A percentile compares a stretch with the other conserved stretches of the same genome.
Conservation (phyloP, 2,329 filamentous ascomycete genomes). For the Exserohilum rostratum region DNA sequence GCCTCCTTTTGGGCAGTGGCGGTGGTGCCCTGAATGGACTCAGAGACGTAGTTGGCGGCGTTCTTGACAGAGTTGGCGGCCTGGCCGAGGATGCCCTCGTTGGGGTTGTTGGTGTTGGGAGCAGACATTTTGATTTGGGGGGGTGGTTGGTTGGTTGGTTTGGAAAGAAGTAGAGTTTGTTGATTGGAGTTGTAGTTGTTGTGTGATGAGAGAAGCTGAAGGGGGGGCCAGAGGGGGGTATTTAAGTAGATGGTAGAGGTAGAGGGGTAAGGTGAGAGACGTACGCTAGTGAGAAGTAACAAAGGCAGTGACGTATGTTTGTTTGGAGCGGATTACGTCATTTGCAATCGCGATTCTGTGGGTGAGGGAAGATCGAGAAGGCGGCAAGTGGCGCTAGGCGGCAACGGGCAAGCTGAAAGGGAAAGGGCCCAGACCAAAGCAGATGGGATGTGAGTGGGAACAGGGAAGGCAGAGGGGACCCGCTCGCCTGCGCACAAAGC, state of each 20-base stretch:
- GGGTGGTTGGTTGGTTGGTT: constrained; percentile 8
- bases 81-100: constrained; percentile 53
- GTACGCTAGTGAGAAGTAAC: constrained; percentile 7
- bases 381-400: neutral
- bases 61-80: constrained; percentile 54
- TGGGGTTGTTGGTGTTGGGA: constrained; percentile 52
- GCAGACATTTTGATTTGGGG: constrained; percentile 49
- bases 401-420: neutral
- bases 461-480: constrained; percentile 1
- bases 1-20: constrained; percentile 68
- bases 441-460: too few relatives aligned
- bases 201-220: constrained; percentile 20
- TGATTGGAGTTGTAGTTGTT: constrained; percentile 13
- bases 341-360: neutral
- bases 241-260: constrained; percentile 20
- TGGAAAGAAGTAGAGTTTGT: constrained; percentile 1
- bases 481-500: constrained; percentile 9
- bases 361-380: neutral
- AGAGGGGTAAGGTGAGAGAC: constrained; percentile 3
- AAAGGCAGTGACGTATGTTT: constrained; percentile 6
- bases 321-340: constrained; percentile 4
- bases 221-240: constrained; percentile 14
- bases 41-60: constrained; percentile 72
- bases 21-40: constrained; percentile 64
- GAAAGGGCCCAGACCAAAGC: constrained; percentile 9